Conservation (phyloP, 2,329 filamentous ascomycete genomes). For the Metarhizium anisopliae region DNA sequence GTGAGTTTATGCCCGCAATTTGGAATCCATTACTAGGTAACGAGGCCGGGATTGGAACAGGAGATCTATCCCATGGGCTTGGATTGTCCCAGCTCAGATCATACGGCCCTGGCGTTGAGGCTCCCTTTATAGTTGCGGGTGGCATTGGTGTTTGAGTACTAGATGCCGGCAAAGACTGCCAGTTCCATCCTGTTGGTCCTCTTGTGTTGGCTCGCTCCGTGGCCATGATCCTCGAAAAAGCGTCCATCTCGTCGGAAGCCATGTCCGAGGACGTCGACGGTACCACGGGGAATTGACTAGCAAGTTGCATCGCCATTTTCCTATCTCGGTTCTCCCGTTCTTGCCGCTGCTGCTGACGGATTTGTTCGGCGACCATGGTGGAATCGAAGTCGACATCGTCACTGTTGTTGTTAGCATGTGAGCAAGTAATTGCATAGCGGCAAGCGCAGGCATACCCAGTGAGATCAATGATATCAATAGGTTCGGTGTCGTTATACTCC, state of each 20-base stretch:
- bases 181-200: neutral
- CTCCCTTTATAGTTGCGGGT: neutral
- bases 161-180: conserved; percentile 1
- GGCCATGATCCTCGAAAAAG: conserved; percentile 20
- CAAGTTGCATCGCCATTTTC: conserved; percentile 19
- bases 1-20: neutral
- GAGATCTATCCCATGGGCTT: neutral
- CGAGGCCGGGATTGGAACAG: neutral
- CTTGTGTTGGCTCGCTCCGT: conserved; percentile 14
- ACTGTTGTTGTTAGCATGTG: conserved; percentile 13
- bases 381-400: conserved; percentile 24
- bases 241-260: conserved; percentile 8
- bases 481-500: conserved; percentile 3
- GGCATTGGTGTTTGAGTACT: neutral
- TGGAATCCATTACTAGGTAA: neutral
- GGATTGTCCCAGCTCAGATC: conserved; percentile 5
- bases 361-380: conserved; percentile 23
- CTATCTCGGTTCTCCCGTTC: conserved; percentile 19
- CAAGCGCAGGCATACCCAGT: conserved; percentile 24
- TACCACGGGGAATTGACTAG: conserved; percentile 10
- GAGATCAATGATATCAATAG: conserved; percentile 29
- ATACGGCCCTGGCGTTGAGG: conserved; percentile 13
- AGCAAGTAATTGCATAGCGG: neutral
- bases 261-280: neutral
- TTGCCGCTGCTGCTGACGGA: conserved; percentile 23